Evolutionary conservation across 73 alveolate species (phyloP), one percentile per base, ranked within the genome.

Genomic region (Diophrys sp.): DNA sequence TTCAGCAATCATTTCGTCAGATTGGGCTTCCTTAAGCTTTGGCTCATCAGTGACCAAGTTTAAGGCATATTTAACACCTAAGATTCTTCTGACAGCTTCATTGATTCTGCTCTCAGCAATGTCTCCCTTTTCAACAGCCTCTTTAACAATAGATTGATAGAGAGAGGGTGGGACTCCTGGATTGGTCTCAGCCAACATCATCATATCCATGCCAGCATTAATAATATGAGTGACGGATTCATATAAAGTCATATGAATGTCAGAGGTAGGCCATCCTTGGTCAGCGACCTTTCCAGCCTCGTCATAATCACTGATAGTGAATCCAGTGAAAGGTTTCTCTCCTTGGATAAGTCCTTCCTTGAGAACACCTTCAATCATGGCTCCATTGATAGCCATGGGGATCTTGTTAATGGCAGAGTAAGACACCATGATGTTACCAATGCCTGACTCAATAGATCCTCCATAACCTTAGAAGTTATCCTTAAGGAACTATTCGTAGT

Each of bases 51-150:
- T 68, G 23, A 84, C 80, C 28, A 84, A 29, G 24, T 84, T 84
- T 84, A 84, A 70, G 23, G 75, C 79, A 18, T 66, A 2, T 67
- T 84, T 84, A 23, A 84, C 87, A 25, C 81, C 82, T 27, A 84
- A 56, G 28, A 84, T 84, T 79, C 92, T 84, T 31, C 73, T 84
- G 24, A 84, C 92, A 27, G 92, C 92, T 69, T 84, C 92, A 72
- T 84, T 68, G 44, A 84, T 34, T 33, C 92, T 84, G 69, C 33
- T 70, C 33, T 44, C 30, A 29, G 76, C 53, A 55, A 79, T 74
- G 33, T 56, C 75, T 55, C 31, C 82, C 0, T 30, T 56, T 23
- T 84, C 67, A 0, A 71, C 88, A 24, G 79, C 81, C 14, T 33
- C 18, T n/a, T 30, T 31, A 30, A 84, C 56, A 26, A 53, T 54